These are phyloP conservation scores for Spencermartinsiella ligniputridi DNA, from an alignment of 1,139 yeast species.

Conservation along the genomic window DNA sequence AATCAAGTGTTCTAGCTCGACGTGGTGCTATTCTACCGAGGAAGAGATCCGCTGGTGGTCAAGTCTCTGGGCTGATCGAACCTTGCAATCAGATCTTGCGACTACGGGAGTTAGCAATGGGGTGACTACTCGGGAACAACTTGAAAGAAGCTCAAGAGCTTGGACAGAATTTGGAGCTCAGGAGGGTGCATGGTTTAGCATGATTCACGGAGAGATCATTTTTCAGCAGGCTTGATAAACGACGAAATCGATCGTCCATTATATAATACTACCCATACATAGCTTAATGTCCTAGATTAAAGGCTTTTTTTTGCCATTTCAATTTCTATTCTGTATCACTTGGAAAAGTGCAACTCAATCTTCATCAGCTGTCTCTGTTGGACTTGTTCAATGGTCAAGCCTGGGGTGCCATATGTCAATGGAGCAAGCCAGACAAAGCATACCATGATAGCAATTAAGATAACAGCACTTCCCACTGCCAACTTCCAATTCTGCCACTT, in stretches of 20 bases:
- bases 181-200: conserved; percentile 19
- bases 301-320: not conserved
- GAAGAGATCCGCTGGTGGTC: conserved; percentile 25
- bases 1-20: conserved; percentile 15
- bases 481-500: conserved; percentile 22
- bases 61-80: conserved; percentile 25
- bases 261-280: not conserved
- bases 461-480: conserved; percentile 38
- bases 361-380: conserved; percentile 75
- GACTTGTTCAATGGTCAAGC: conserved; percentile 61
- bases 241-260: not conserved
- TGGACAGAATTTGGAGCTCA: conserved; percentile 22
- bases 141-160: conserved; percentile 18
- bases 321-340: conserved; percentile 36
- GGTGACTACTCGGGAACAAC: conserved; percentile 18
- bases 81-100: conserved; percentile 21
- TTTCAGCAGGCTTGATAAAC: conserved; percentile 16
- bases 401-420: conserved; percentile 74
- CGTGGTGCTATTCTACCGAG: conserved; percentile 23
- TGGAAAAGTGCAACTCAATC: conserved; percentile 77
- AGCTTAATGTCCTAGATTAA: not conserved
- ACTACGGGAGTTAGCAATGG: conserved; percentile 14
- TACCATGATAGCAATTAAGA: conserved; percentile 49
- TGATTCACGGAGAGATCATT: conserved; percentile 22
- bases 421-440: conserved; percentile 78